Base-by-base conservation (phyloP, 139 green algal species). In the Volvox africanus region DNA sequence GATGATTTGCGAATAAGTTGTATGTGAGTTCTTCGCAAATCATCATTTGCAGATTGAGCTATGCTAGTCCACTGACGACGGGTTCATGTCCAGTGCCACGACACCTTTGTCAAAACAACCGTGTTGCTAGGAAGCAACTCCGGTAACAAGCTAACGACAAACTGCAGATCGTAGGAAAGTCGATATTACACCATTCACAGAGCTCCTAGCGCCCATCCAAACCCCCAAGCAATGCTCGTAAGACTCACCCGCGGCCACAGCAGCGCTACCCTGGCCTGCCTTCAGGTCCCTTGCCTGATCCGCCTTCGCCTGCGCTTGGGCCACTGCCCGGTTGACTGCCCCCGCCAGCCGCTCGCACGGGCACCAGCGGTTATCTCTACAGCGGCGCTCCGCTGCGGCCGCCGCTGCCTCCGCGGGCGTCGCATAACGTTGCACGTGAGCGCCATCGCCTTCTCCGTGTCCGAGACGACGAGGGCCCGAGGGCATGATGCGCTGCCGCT, bases 401-500 rank as follows among this genome's bases (percentile, higher is more conserved):
- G 86, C 86, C 0, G 86, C 86, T 0, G 86, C 86, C 2, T 44
- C 73, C 11, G 73, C 86, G 73, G 86, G 55, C 1, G 55, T 84
- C 1, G 55, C 55, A 50, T 84, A 84, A n/a, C 55, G 71, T 24
- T 28, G 65, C 21, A 73, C 9, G 65, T 24, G 21, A 35, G 11
- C 20, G 3, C 13, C 78, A 30, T 12, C 68, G 21, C 44, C 71
- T 26, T 75, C 85, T 0, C 44, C 71, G 37, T 50, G 50, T 0
- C 85, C 85, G 12, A 82, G 44, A 0, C 69, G 69, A 14, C 76
- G 18, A 16, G 69, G 85, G 6, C 86, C 86, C 0, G 32, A 5
- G 1, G 73, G 55, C 86, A 94, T 94, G 79, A 94, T 35, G 32
- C 92, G 89, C 36, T 92, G 87, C 62, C 77, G 81, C 82, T 94